These are phyloP conservation scores for Martensiomyces pterosporus DNA, from an alignment of 192 early-diverging fungal species.

Conservation along the genomic window DNA sequence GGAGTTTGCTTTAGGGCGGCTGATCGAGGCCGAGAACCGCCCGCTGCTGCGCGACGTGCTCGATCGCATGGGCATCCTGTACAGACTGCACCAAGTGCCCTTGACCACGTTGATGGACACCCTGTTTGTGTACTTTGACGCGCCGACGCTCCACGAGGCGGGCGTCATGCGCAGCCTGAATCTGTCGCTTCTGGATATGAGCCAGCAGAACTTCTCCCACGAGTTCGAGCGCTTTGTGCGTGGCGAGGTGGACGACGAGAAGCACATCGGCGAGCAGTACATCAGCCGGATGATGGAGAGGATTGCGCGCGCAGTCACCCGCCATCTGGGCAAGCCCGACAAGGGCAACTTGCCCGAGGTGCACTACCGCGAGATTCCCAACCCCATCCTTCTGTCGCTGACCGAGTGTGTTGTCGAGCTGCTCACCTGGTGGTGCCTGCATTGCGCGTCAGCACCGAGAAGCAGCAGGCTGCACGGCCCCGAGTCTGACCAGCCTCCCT, in stretches of 20 bases:
- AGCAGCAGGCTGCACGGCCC: not conserved
- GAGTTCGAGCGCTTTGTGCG: constrained; percentile 42
- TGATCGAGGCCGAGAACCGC: constrained; percentile 63
- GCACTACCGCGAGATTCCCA: constrained; percentile 49
- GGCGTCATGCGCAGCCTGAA: constrained; percentile 52
- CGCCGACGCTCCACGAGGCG: constrained; percentile 57
- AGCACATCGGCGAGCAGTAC: constrained; percentile 31
- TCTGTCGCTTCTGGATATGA: constrained; percentile 56
- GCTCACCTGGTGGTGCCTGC: constrained; percentile 51
- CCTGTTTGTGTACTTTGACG: constrained; percentile 63
- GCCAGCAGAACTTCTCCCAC: constrained; percentile 48
- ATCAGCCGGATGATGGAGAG: constrained; percentile 32
- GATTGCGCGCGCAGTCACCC: constrained; percentile 26
- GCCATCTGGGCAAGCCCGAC: constrained; percentile 22
- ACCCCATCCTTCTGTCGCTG: constrained; percentile 38
- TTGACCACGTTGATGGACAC: constrained; percentile 65
- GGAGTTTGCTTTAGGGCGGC: constrained; percentile 60
- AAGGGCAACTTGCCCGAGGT: constrained; percentile 38
- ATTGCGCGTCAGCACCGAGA: constrained; percentile 17
- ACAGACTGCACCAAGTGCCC: constrained; percentile 59
- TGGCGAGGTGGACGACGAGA: constrained; percentile 14
- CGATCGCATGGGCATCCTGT: constrained; percentile 60
- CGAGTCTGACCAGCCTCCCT: not conserved
- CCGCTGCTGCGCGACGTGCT: constrained; percentile 58
- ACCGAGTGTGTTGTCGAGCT: constrained; percentile 46